Base-by-base conservation (phyloP, 441 rosid species). In the Populus hybrid region DNA sequence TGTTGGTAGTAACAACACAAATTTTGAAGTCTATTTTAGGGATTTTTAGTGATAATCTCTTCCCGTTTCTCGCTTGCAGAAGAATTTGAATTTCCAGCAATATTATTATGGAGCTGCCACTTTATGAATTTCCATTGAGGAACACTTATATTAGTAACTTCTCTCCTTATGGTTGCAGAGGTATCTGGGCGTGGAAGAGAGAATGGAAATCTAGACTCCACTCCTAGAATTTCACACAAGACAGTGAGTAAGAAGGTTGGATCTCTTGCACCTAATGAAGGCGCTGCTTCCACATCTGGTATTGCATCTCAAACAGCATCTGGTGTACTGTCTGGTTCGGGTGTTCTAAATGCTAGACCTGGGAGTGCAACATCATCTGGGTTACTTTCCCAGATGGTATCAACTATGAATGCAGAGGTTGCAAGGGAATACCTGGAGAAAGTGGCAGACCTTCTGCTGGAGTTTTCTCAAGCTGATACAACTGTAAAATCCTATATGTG, bases 331-430 rank as follows among this genome's bases (percentile, higher is more conserved):
- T 94, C 99, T 82, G 98, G 98, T 81, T 96, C 98, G 3, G 99
- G 96, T 72, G 94, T 94, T 83, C 79, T 94, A 84, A 94, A 93
- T 87, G 97, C 99, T 78, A 92, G 94, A 86, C 90, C 91, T 9
- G 98, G 96, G 81, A 94, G 99, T 84, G 88, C 94, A 56, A 88
- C 99, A 73, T 94, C 99, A 75, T 96, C 98, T 56, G 97, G 98
- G 26, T 83, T 92, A 76, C 96, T 96, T 64, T 85, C 93, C 78
- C 93, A 93, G 77, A 87, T 91, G 95, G 99, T 93, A 76, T 88
- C 94, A 31, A 86, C 96, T 35, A 82, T 88, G 81, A 91, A 90
- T 85, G 94, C 96, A 50, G 98, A 94, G 76, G 89, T 88, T 73
- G 92, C 99, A 28, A 85, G 88, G 90, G 97, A 90, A 64, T 96